Conservation (phyloP, 1,284 basidiomycete genomes). For the Veloporphyrellus conicus region DNA sequence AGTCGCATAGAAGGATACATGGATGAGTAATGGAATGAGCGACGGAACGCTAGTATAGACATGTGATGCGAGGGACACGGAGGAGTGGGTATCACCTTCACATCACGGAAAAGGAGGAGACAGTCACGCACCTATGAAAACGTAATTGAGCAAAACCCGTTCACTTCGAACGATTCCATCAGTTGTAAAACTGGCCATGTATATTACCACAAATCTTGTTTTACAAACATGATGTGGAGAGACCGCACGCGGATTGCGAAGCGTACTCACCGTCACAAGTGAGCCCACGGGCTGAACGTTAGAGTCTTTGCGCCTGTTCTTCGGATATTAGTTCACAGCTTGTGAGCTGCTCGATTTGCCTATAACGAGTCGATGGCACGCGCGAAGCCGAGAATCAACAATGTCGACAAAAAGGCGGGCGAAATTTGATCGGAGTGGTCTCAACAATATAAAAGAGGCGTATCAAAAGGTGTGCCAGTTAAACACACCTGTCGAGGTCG, state of each 20-base stretch:
- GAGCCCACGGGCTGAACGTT: constrained; percentile 97
- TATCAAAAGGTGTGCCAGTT: constrained; percentile 31
- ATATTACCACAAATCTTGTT: constrained; percentile 99
- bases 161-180: constrained; percentile 94
- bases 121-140: constrained; percentile 88
- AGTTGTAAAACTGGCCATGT: constrained; percentile 98
- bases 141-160: constrained; percentile 93
- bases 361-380: constrained; percentile 29
- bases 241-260: too few relatives aligned
- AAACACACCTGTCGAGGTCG: constrained; percentile 46
- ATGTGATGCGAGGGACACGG: not conserved
- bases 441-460: constrained; percentile 13
- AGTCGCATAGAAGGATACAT: too few relatives aligned
- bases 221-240: too few relatives aligned
- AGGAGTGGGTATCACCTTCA: too few relatives aligned
- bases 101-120: not conserved
- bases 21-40: too few relatives aligned
- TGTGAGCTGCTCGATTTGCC: constrained; percentile 86
- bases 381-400: too few relatives aligned
- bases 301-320: constrained; percentile 87
- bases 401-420: not conserved
- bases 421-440: not conserved
- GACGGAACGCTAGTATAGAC: too few relatives aligned
- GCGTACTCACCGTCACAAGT: constrained; percentile 76
- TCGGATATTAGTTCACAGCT: constrained; percentile 92